Percentiles rank a stretch among this genome's conserved stretches.
These are phyloP conservation scores for Senecio squalidus DNA, from an alignment of 140 eudicot genomes.

Conservation along the genomic window DNA sequence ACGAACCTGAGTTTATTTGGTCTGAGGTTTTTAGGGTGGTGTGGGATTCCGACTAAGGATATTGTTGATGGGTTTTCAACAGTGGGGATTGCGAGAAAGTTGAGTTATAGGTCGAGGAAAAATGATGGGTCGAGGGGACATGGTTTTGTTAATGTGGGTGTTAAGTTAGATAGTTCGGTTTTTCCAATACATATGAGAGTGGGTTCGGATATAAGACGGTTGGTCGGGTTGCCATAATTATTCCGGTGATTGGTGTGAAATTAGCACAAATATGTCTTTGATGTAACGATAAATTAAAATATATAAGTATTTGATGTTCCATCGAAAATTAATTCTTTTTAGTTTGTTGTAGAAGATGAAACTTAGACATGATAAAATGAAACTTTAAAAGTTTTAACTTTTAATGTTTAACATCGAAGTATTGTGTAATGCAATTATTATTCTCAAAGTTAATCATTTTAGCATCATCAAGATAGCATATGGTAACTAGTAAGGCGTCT, in stretches of 20 bases:
- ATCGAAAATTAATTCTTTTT: no score
- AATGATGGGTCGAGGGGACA: constrained; percentile 57
- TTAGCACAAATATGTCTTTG: no score
- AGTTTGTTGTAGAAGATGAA: no score
- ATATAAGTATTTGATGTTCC: no score
- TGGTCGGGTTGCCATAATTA: constrained; percentile 35
- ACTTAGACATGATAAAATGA: no score
- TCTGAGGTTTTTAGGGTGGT: constrained; percentile 48
- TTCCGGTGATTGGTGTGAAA: constrained; percentile 36
- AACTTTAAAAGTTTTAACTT: no score
- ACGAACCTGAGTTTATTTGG: constrained; percentile 37
- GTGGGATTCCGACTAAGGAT: constrained; percentile 47
- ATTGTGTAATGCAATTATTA: no score
- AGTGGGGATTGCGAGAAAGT: constrained; percentile 24
- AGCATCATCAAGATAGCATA: no score
- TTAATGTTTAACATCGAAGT: no score
- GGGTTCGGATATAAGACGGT: not conserved
- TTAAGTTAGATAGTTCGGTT: constrained; percentile 28
- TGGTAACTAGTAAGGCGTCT: no score
- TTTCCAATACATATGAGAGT: constrained; percentile 1
- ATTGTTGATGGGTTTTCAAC: constrained; percentile 35
- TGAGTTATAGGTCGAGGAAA: constrained; percentile 55
- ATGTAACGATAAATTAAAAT: no score
- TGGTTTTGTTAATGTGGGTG: constrained; percentile 55
- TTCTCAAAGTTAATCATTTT: no score